phyloP scores from a whole-genome alignment of 1,284 basidiomycete genomes.

The Grifola frondosa region DNA sequence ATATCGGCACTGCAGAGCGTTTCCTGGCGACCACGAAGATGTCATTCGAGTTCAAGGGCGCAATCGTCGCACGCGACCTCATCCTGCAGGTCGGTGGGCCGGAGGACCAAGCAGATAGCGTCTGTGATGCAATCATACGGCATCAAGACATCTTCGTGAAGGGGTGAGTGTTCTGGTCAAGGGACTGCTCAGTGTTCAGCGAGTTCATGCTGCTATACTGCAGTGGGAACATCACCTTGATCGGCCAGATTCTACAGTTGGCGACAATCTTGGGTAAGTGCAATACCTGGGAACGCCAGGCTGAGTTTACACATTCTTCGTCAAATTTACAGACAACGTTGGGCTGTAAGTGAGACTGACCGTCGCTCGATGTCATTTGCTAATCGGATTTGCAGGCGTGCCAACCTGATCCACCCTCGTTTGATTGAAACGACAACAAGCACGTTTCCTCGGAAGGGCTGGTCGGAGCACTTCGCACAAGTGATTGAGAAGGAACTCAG shows the following conservation, averaged over 20 bases:
- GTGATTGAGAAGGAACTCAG: conserved; percentile 48
- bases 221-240: conserved; percentile 50
- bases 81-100: conserved; percentile 44
- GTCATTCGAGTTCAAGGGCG: conserved; percentile 62
- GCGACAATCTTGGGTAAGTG: conserved; percentile 48
- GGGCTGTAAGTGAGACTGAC: conserved; percentile 39
- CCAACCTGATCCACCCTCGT: conserved; percentile 43
- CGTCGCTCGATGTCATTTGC: not conserved
- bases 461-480: conserved; percentile 47
- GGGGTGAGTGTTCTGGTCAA: conserved; percentile 31
- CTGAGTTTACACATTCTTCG: not conserved
- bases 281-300: not conserved
- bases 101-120: conserved; percentile 54
- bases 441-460: conserved; percentile 46
- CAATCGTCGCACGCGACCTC: conserved; percentile 51
- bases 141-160: conserved; percentile 61
- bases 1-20: conserved; percentile 53
- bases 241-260: conserved; percentile 53
- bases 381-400: conserved; percentile 34
- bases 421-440: conserved; percentile 44
- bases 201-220: not conserved
- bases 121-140: conserved; percentile 57
- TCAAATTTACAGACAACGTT: conserved; percentile 38
- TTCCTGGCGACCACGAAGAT: conserved; percentile 53
- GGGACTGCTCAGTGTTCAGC: not conserved